Conservation (phyloP, 768 basidiomycete species). For the Mycena latifolia region DNA sequence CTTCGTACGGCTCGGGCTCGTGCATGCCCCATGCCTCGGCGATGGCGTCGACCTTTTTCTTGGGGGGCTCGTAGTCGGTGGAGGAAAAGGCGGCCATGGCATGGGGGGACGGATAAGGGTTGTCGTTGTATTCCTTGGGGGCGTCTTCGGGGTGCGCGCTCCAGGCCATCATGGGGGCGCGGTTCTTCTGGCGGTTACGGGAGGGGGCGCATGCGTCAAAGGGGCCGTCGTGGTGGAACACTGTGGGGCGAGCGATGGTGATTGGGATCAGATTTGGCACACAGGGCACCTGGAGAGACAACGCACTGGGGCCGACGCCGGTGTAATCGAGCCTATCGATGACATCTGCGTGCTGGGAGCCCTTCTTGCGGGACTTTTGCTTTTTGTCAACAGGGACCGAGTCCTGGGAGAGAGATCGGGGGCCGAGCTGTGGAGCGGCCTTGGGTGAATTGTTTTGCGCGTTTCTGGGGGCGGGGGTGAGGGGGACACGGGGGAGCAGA, state of each 20-base stretch:
- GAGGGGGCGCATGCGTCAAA: conserved; percentile 94
- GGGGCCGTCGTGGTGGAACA: conserved; percentile 94
- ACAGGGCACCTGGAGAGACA: conserved; percentile 19
- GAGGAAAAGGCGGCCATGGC: conserved; percentile 62
- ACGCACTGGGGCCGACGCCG: conserved; percentile 86
- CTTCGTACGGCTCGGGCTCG: conserved; percentile 92
- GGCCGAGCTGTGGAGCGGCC: conserved; percentile 48
- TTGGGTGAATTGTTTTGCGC: conserved; percentile 38
- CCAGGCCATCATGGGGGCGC: conserved; percentile 91
- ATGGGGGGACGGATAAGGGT: conserved; percentile 66
- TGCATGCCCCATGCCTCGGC: conserved; percentile 96
- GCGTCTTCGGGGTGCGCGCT: conserved; percentile 54
- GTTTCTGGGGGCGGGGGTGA: conserved; percentile 27
- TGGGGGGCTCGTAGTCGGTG: conserved; percentile 70
- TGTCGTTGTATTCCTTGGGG: conserved; percentile 53
- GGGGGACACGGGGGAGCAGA: conserved; percentile 26
- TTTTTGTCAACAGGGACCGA: conserved; percentile 55
- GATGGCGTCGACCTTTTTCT: conserved; percentile 90
- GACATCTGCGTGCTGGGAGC: conserved; percentile 87
- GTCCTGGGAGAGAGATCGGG: conserved; percentile 64
- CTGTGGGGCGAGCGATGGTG: conserved; percentile 50
- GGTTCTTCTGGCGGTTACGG: conserved; percentile 82
- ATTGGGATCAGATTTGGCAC: conserved; percentile 33
- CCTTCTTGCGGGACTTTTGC: conserved; percentile 64
- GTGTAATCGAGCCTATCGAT: conserved; percentile 92